phyloP scores from a whole-genome alignment of 371 early-diverging fungal species.

The Mortierella sp. region DNA sequence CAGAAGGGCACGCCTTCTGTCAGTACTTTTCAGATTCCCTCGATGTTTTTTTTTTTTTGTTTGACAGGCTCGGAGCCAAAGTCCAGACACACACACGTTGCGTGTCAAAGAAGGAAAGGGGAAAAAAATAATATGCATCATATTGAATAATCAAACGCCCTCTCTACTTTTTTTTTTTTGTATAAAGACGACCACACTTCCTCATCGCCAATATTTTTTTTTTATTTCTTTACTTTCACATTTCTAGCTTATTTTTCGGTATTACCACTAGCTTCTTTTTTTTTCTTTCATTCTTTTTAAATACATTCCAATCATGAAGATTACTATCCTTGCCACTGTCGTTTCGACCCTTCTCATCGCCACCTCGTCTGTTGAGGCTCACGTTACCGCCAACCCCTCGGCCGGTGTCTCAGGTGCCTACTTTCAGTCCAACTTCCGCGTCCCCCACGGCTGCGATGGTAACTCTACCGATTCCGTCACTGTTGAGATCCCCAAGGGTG shows the following conservation, averaged over 20 bases:
- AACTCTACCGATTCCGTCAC: slow-evolving; percentile 48
- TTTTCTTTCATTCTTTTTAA: neutral
- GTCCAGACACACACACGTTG: too few species aligned
- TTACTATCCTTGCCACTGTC: slow-evolving; percentile 25
- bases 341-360: slow-evolving; percentile 38
- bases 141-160: neutral
- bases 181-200: neutral
- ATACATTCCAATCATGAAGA: slow-evolving; percentile 39
- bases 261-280: neutral
- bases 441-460: slow-evolving; percentile 54
- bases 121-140: neutral
- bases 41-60: too few species aligned
- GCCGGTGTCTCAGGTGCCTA: slow-evolving; percentile 36
- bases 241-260: neutral
- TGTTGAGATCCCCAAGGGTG: slow-evolving; percentile 53
- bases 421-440: slow-evolving; percentile 56
- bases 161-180: neutral
- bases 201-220: neutral
- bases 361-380: slow-evolving; percentile 44
- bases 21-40: too few species aligned
- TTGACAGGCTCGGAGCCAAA: too few species aligned
- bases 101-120: too few species aligned
- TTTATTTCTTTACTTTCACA: neutral
- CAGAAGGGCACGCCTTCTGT: too few species aligned
- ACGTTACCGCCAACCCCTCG: slow-evolving; percentile 55